Base-by-base conservation (phyloP, 148 eudicot species). In the Cornus florida region DNA sequence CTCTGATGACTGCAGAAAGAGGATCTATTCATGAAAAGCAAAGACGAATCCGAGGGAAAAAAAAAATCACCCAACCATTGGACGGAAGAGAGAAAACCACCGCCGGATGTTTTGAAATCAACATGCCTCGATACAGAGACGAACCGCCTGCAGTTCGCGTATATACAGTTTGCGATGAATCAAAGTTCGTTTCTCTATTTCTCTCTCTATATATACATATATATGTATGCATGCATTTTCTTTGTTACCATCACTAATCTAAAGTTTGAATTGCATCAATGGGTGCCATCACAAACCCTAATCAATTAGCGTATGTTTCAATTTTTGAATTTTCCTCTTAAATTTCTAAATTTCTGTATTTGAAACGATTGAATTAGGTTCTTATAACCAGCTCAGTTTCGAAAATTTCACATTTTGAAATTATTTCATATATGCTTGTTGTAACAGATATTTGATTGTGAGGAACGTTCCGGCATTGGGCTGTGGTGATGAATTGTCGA, bases 161-260 rank as follows among this genome's bases (percentile, higher is more conserved):
- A 0, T 95, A 95, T 76, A 93, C 98, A 4, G 96, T 95, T 66
- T 93, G 96, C 76, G 98, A 95, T 82, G 98, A 95, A 91, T 95
- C 98, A 14, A 95, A 93, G 98, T 92, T n/a, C 59, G 79, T 28
- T 28, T 28, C 28, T 28, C 28, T 28, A 28, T 75, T 2, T 48
- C 72, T 81, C 72, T 77, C 72, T 67, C 48, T 70, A 59, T 60
- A 23, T 76, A 1, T 17, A 5, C 32, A 28, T 19, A 65, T 67
- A 5, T 24, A 9, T 62, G 23, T 31, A 28, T 28, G 28, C 28
- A 24, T 68, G 2, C n/a, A 35, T 23, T 17, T 66, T 35, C 6
- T 43, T 9, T 70, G 1, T 39, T 32, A 57, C 17, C 20, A 13
- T 57, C 20, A 13, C 62, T 57, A 5, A 19, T 41, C 7, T 43